Evolutionary conservation across 2,329 filamentous ascomycete species (phyloP), one percentile per base, ranked within the genome.

Genomic region (Graphiopsis chlorocephala): DNA sequence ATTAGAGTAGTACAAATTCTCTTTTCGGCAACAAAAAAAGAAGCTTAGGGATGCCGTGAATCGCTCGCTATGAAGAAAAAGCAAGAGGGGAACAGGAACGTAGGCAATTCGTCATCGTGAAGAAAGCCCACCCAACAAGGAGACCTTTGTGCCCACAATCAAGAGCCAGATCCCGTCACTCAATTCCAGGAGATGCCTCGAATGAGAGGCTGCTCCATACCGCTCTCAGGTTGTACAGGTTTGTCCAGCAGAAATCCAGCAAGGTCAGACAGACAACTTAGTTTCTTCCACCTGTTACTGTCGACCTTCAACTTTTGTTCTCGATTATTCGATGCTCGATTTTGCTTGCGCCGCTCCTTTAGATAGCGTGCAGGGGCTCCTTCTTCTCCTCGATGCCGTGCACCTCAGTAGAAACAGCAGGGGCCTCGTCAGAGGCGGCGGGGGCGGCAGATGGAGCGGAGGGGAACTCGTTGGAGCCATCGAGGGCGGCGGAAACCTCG

Each of bases 331-430:
- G n/a, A 26, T 29, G 26, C 12, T 33, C 28, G 28, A 20, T n/a
- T 29, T 23, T 61, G 14, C 11, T 48, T 42, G 26, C 29, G 60
- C 60, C 47, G 60, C 47, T 55, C n/a, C 48, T 33, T 31, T 62
- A 62, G 38, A 62, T 23, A 31, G 60, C 48, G 29, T 15, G 31
- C 0, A 62, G 25, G 15, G 60, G 60, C 60, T 62, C 31, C 48
- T 62, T 62, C 60, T 55, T 62, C 60, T 62, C 60, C 48, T 62
- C 48, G 12, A 29, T 45, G 33, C 31, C 60, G 60, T 62, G 60
- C 15, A 12, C 31, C 31, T 55, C 60, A n/a, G 38, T 45, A 12
- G 42, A 17, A 11, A 50, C 17, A 15, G 31, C 3, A 6, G 60
- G 60, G 3, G 42, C 60, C 38, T 20, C 38, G n/a, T 20, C 38